These are phyloP conservation scores for Cyclostephanos tholiformis DNA, from an alignment of 108 stramenopile genomes.

Conservation along the genomic window DNA sequence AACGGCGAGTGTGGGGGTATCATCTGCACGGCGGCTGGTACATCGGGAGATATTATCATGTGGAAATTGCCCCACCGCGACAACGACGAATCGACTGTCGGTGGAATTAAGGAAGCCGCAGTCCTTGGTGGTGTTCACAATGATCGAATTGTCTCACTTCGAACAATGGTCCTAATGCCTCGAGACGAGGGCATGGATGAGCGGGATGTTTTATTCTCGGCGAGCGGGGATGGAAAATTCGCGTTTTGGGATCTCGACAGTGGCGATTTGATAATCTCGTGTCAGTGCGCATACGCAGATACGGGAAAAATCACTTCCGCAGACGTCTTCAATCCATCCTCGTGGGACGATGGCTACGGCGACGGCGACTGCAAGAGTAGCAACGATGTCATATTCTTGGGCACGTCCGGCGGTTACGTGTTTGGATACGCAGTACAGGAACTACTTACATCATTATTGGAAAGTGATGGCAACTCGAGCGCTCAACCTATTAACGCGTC, in stretches of 20 bases:
- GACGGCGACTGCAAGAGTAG: background rate
- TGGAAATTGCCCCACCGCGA: constrained; percentile 27
- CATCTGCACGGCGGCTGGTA: constrained; percentile 40
- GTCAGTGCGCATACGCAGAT: constrained; percentile 27
- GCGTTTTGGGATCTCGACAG: constrained; percentile 57
- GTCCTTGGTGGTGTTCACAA: constrained; percentile 43
- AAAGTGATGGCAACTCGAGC: constrained; percentile 5
- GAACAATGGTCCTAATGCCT: constrained; percentile 36
- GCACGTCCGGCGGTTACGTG: constrained; percentile 52
- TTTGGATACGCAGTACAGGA: constrained; percentile 43
- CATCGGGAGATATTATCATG: constrained; percentile 37
- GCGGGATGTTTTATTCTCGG: constrained; percentile 55
- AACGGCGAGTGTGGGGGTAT: constrained; percentile 15
- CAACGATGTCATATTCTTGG: constrained; percentile 52
- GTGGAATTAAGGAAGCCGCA: constrained; percentile 5
- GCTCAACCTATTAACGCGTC: constrained; percentile 21
- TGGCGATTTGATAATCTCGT: constrained; percentile 52
- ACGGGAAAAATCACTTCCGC: constrained; percentile 37
- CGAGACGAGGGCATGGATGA: constrained; percentile 21
- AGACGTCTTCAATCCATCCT: constrained; percentile 54
- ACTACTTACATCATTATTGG: constrained; percentile 22
- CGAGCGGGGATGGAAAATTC: constrained; percentile 54
- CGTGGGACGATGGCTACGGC: constrained; percentile 7
- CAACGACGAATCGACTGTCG: background rate
- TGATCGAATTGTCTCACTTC: constrained; percentile 44